Base-by-base conservation (phyloP, 2,329 filamentous ascomycete species). In the Paecilomyces formosus region DNA sequence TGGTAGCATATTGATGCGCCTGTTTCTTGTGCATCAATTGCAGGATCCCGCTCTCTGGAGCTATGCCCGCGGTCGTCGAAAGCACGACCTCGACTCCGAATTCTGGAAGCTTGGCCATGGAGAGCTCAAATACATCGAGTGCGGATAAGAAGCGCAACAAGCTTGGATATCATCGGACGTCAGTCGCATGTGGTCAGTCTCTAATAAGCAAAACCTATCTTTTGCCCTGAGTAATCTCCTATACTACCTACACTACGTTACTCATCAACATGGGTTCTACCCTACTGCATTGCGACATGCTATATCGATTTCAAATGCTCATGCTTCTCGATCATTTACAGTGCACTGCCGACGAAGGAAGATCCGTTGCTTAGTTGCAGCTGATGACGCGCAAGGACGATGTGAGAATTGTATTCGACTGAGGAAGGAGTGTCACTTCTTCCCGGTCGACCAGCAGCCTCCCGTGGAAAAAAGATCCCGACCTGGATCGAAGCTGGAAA, bases 381-480 rank as follows among this genome's bases (percentile, higher is more conserved):
- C 85, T 54, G 85, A 87, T 63, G 90, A 95, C 65, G 72, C 81
- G 9, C 85, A 90, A 68, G 86, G 87, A 53, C 87, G 92, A 63
- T 97, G 93, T 76, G 85, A 88, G 63, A 96, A 96, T 77, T 97
- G 93, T 76, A 96, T 96, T 68, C 86, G 92, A 53, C 78, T 97
- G 70, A 95, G 95, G 74, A 97, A 96, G 70, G 91, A 96, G 64
- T 97, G 93, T 75, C 90, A 88, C 70, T 97, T 96, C 75, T 89
- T 87, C 66, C 90, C 92, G 0, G 92, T 97, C 22, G 92, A 96
- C 63, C 89, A 92, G 70, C 82, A 85, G 64, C 84, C 83, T 26
- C 80, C 81, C 9, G 70, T 79, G 45, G 77, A 79, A 58, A 79
- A 78, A 65, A 78, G 78, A 61, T 68, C 76, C 49, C 76, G 78